Percentiles rank a stretch among this genome's conserved stretches.
Evolutionary conservation across 768 basidiomycete species (phyloP).

Genomic region (Collybiopsis confluens): DNA sequence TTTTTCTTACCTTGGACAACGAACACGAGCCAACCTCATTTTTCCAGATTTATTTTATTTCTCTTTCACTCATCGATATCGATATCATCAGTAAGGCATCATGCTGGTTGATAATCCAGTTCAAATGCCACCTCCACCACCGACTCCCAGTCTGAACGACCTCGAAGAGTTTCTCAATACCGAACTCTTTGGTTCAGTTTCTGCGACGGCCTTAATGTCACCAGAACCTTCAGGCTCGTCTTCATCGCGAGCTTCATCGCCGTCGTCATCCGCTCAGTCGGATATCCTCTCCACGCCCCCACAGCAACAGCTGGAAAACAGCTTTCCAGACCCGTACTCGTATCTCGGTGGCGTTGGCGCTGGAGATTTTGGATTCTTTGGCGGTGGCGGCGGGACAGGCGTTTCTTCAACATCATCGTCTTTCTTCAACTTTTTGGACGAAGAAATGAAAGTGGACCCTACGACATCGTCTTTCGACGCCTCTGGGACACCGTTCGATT

Average conservation of each 20-base stretch:
- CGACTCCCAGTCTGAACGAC: not conserved
- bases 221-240: conserved; percentile 16
- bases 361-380: not conserved
- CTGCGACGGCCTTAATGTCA: not conserved
- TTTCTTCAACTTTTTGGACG: conserved; percentile 43
- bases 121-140: not conserved
- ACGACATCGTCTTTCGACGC: conserved; percentile 19
- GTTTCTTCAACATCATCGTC: conserved; percentile 20
- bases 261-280: conserved; percentile 17
- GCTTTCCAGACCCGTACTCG: conserved; percentile 30
- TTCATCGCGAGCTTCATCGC: conserved; percentile 38
- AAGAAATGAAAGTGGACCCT: conserved; percentile 36
- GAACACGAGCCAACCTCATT: too few relatives aligned
- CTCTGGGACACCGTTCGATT: conserved; percentile 13
- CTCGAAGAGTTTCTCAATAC: conserved; percentile 7
- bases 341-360: not conserved
- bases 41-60: too few relatives aligned
- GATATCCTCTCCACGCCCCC: conserved; percentile 45
- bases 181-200: not conserved
- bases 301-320: conserved; percentile 26
- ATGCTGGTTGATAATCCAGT: conserved; percentile 1
- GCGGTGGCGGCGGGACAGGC: not conserved
- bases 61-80: too few relatives aligned
- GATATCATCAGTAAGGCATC: not conserved
- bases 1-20: too few relatives aligned